Base-by-base conservation (phyloP, 2,329 filamentous ascomycete species). In the Xylariomycetidae sp. region DNA sequence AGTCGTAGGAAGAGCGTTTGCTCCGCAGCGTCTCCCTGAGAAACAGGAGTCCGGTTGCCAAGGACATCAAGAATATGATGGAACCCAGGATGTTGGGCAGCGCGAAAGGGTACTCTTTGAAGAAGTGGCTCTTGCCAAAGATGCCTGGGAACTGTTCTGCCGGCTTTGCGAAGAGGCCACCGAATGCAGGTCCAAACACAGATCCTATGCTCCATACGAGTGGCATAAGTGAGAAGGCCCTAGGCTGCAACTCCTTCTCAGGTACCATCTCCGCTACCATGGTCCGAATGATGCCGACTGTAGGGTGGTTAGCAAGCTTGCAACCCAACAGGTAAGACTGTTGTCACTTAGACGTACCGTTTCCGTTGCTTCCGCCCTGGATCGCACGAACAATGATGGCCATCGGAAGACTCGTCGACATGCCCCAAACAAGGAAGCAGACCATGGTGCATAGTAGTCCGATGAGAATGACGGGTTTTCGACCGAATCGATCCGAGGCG, bases 241-340 rank as follows among this genome's bases (percentile, higher is more conserved):
- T 70, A 0, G 90, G 89, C 53, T 95, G 90, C 6, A 95, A 68
- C 52, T 88, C 83, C 56, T 75, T 87, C 57, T 92, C 79, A 0
- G 87, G 85, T 2, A 95, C 88, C 72, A 95, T 79, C 58, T 95
- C 90, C 0, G 90, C 90, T 2, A 95, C 88, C 65, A 92, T 87
- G 12, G 87, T 94, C 44, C 89, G 68, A 43, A 95, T 82, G 41
- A 95, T 95, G 2, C 92, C 85, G n/a, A 90, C 82, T 79, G 20
- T n/a, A 27, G 10, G 12, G 13, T 8, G 2, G 30, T 58, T 38
- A 59, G 47, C 32, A 25, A n/a, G 16, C 13, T n/a, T 12, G 3
- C 4, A 29, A 13, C 10, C 19, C 6, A 17, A 19, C 12, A 9
- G 31, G 10, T 17, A 5, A 16, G 15, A 2, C 12, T 19, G 12